A percentile compares a stretch with the other conserved stretches of the same genome.
These are phyloP conservation scores for Russula abietina DNA, from an alignment of 768 basidiomycete genomes.

Conservation along the genomic window DNA sequence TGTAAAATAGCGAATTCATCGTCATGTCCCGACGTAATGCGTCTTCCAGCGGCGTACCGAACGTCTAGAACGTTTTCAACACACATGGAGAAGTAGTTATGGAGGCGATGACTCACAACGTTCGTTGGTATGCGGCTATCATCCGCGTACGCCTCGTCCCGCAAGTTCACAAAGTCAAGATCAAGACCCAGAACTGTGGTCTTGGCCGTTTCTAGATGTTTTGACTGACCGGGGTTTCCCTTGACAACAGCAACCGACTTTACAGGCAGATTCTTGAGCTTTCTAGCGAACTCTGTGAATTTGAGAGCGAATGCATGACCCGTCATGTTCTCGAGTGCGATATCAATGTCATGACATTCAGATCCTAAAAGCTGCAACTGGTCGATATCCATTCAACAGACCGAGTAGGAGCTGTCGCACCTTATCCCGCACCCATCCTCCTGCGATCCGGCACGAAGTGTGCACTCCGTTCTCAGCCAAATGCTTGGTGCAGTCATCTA, in stretches of 20 bases:
- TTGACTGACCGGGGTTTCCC: constrained; percentile 93
- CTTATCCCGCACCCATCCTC: constrained; percentile 99
- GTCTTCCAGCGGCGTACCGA: constrained; percentile 90
- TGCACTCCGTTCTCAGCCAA: constrained; percentile 47
- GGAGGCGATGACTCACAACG: constrained; percentile 48
- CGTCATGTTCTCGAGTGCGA: constrained; percentile 85
- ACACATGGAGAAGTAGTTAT: background rate
- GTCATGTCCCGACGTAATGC: constrained; percentile 88
- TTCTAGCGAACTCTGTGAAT: constrained; percentile 57
- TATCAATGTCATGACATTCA: constrained; percentile 87
- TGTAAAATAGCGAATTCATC: constrained; percentile 95
- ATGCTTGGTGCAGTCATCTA: constrained; percentile 68
- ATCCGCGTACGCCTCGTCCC: constrained; percentile 86
- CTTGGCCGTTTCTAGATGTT: constrained; percentile 94
- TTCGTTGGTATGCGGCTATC: constrained; percentile 84
- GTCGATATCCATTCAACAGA: constrained; percentile 3
- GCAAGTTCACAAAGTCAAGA: constrained; percentile 88
- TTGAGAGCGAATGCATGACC: constrained; percentile 82
- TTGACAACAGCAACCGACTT: constrained; percentile 76
- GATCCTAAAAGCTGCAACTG: constrained; percentile 62
- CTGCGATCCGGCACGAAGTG: constrained; percentile 83
- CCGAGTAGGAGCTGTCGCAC: constrained; percentile 38
- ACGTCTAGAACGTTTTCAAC: constrained; percentile 46
- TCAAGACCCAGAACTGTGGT: constrained; percentile 75
- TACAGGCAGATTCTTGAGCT: constrained; percentile 44